Evolutionary conservation across 2,329 filamentous ascomycete species (phyloP), one percentile per base, ranked within the genome.

Genomic region (Alternaria novae-zelandiae): DNA sequence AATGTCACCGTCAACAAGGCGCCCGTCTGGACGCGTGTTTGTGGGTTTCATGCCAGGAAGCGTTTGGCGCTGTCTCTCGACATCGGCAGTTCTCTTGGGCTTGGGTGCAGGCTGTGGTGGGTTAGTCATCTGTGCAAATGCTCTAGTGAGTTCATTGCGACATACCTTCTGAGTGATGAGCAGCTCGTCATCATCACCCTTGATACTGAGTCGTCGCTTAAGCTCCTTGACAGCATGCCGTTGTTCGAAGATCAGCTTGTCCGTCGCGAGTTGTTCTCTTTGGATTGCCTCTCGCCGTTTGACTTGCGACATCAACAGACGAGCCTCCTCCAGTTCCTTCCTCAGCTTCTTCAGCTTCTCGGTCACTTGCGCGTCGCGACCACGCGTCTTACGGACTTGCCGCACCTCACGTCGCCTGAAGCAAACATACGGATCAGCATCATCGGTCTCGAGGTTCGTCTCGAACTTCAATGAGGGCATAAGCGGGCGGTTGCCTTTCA

Each of bases 341-440:
- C 96, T 90, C 75, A 99, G 84, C 78, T 92, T 93, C 84, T 96
- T 96, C 70, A 99, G 87, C 80, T 97, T 97, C 78, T 99, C 96
- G 58, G 92, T 93, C 73, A 95, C 93, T 81, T 97, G 95, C 36
- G 93, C 93, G 83, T 99, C 96, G 75, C 96, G 90, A 71, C 93
- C 93, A 76, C 96, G 88, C 41, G 96, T 99, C 83, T 98, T 99
- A 73, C 96, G 91, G 54, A 94, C 95, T 79, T 97, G 93, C 61
- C 96, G 91, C 50, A 97, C 92, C 81, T 99, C 96, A 68, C 96
- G 92, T 72, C 96, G 90, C 78, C 96, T 89, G 87, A 99, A 99
- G 82, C 96, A 99, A 74, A 99, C 94, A 82, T 97, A 99, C 53
- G 96, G 96, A 81, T 99, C 96, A 73, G 92, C 89, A 78, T 99